Percentiles rank a stretch among this genome's conserved stretches.
Evolutionary conservation across 768 basidiomycete species (phyloP).

Genomic region (Hydnum rufescens): DNA sequence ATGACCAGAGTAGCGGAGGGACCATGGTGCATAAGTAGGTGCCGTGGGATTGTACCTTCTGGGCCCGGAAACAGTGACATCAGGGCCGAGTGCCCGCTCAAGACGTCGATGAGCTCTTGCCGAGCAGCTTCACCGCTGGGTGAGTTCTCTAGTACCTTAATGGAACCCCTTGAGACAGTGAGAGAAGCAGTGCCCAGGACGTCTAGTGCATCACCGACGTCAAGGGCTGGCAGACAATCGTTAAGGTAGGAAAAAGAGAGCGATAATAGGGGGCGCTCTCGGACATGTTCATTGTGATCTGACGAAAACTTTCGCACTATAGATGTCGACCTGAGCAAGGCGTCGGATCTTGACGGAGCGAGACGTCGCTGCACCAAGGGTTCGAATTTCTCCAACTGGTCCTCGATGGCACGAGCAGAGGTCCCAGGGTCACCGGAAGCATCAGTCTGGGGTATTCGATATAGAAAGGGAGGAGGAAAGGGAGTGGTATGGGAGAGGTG

Average conservation of each 20-base stretch:
- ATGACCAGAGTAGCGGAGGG: slow-evolving; percentile 77
- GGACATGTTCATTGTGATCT: neutral
- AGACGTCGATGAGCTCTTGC: slow-evolving; percentile 58
- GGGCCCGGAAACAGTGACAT: slow-evolving; percentile 22
- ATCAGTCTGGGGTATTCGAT: slow-evolving; percentile 35
- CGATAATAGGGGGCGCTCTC: slow-evolving; percentile 38
- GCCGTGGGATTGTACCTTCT: slow-evolving; percentile 14
- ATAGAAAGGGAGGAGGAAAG: slow-evolving; percentile 67
- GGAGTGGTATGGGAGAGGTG: slow-evolving; percentile 77
- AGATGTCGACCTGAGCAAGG: slow-evolving; percentile 14
- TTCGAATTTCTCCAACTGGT: slow-evolving; percentile 54
- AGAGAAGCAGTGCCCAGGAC: slow-evolving; percentile 43
- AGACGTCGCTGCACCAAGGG: slow-evolving; percentile 22
- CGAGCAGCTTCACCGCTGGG: slow-evolving; percentile 21
- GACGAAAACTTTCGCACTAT: slow-evolving; percentile 17
- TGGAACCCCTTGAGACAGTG: too few relatives aligned
- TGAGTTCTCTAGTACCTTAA: too few relatives aligned
- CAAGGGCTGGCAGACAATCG: slow-evolving; percentile 68
- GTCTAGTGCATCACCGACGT: slow-evolving; percentile 67
- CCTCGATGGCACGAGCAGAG: slow-evolving; percentile 34
- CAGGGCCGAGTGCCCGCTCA: slow-evolving; percentile 58
- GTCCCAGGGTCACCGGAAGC: slow-evolving; percentile 34
- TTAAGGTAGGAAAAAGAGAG: slow-evolving; percentile 44
- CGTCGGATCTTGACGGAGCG: slow-evolving; percentile 12
- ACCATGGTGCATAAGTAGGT: slow-evolving; percentile 55